Evolutionary conservation across 1,284 basidiomycete genomes (phyloP).

Genomic region (Baeospora myosura): DNA sequence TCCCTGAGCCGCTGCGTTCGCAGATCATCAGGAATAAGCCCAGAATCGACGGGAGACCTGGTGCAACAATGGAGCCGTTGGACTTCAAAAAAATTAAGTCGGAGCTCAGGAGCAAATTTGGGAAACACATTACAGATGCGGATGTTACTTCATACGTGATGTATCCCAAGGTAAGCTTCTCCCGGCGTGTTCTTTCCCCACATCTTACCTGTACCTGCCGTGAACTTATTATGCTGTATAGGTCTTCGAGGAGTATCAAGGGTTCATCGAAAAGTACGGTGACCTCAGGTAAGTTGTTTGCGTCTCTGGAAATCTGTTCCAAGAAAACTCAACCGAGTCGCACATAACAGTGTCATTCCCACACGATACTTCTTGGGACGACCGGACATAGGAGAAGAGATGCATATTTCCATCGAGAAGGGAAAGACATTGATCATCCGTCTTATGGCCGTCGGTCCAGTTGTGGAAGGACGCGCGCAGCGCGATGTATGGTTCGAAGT

Average conservation of each 20-base stretch:
- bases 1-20: constrained; percentile 93
- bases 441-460: constrained; percentile 90
- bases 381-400: constrained; percentile 89
- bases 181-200: not conserved
- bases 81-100: constrained; percentile 96
- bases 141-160: constrained; percentile 96
- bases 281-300: constrained; percentile 78
- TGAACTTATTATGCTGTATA: constrained; percentile 24
- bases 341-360: constrained; percentile 66
- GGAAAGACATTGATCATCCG: constrained; percentile 97
- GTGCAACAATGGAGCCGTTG: constrained; percentile 78
- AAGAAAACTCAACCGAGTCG: constrained; percentile 10
- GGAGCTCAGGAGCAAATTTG: constrained; percentile 89
- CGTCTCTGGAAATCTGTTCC: constrained; percentile 7
- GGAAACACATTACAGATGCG: constrained; percentile 85
- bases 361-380: constrained; percentile 97
- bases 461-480: constrained; percentile 85
- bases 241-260: constrained; percentile 97
- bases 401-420: constrained; percentile 94
- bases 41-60: constrained; percentile 90
- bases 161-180: constrained; percentile 75
- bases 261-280: constrained; percentile 91
- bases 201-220: not conserved
- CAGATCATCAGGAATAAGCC: constrained; percentile 92
- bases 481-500: constrained; percentile 99